Conservation (phyloP, 2,329 filamentous ascomycete species). For the Nemania sp. region DNA sequence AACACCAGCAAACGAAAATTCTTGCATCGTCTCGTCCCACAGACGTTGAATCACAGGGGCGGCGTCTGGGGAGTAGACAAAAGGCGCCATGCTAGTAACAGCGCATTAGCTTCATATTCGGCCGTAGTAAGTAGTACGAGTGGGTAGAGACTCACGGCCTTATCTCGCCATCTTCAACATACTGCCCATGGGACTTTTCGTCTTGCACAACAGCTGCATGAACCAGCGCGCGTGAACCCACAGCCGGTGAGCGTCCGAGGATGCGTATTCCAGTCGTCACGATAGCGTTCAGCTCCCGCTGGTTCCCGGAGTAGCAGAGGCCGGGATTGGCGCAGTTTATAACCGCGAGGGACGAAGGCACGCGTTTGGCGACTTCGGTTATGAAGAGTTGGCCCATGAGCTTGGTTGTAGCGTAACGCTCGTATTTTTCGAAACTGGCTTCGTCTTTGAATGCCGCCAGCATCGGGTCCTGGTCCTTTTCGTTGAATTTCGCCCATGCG, state of each 20-base stretch:
- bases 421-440: neutral
- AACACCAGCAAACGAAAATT: neutral
- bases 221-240: slow-evolving; percentile 18
- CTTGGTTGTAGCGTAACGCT: slow-evolving; percentile 30
- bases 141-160: slow-evolving; percentile 15
- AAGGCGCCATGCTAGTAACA: neutral
- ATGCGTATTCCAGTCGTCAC: neutral
- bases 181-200: slow-evolving; percentile 22
- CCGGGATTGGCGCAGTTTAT: no score
- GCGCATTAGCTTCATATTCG: neutral
- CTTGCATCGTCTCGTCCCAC: neutral
- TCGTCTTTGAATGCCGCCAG: neutral
- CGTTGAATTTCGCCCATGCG: slow-evolving; percentile 13
- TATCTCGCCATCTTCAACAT: slow-evolving; percentile 21
- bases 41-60: neutral
- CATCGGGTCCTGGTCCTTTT: neutral
- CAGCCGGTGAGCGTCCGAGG: slow-evolving; percentile 2
- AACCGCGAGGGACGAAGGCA: no score
- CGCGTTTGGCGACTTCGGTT: no score
- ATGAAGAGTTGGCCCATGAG: slow-evolving; percentile 37
- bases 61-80: neutral
- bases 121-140: neutral
- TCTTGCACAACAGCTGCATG: slow-evolving; percentile 19
- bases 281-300: neutral
- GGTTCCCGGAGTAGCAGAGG: no score